phyloP scores from a whole-genome alignment of 805 yeast genomes.

The Kodamaea sagamina region DNA sequence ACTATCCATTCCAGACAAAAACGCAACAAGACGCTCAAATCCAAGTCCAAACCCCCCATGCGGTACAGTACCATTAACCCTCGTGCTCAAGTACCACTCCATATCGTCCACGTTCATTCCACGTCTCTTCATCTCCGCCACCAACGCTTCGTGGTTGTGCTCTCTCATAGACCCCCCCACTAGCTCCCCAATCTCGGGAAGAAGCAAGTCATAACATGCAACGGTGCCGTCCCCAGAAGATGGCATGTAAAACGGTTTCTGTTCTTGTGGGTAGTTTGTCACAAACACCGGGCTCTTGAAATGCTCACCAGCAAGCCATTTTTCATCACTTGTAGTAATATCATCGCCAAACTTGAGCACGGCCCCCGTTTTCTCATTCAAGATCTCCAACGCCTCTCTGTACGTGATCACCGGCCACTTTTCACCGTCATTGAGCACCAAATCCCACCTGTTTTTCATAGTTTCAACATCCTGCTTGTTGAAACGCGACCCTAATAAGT shows the following conservation, averaged over 20 bases:
- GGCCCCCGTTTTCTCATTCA: slow-evolving; percentile 19
- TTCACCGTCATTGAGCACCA: slow-evolving; percentile 37
- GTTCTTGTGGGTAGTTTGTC: slow-evolving; percentile 76
- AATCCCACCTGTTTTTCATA: slow-evolving; percentile 59
- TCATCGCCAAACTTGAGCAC: slow-evolving; percentile 52
- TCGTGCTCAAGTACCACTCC: slow-evolving; percentile 77
- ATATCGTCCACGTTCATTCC: slow-evolving; percentile 61
- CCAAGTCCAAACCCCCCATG: slow-evolving; percentile 99
- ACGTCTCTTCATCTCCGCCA: slow-evolving; percentile 50
- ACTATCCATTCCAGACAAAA: slow-evolving; percentile 71
- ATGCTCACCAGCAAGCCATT: slow-evolving; percentile 74
- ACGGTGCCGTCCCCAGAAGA: slow-evolving; percentile 53
- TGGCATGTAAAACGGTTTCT: slow-evolving; percentile 94
- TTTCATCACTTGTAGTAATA: slow-evolving; percentile 84
- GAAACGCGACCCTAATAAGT: slow-evolving; percentile 39
- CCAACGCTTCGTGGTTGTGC: slow-evolving; percentile 52
- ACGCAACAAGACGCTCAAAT: slow-evolving; percentile 79
- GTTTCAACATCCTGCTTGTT: slow-evolving; percentile 37
- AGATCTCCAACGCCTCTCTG: slow-evolving; percentile 65
- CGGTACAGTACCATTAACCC: slow-evolving; percentile 80
- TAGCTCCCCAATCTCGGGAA: slow-evolving; percentile 92
- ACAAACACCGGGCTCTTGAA: slow-evolving; percentile 81
- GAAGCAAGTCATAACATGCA: slow-evolving; percentile 83
- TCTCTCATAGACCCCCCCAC: slow-evolving; percentile 95
- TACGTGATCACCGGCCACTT: slow-evolving; percentile 75